Base-by-base conservation (phyloP, 495 filamentous ascomycete species). In the Annulohypoxylon bovei region DNA sequence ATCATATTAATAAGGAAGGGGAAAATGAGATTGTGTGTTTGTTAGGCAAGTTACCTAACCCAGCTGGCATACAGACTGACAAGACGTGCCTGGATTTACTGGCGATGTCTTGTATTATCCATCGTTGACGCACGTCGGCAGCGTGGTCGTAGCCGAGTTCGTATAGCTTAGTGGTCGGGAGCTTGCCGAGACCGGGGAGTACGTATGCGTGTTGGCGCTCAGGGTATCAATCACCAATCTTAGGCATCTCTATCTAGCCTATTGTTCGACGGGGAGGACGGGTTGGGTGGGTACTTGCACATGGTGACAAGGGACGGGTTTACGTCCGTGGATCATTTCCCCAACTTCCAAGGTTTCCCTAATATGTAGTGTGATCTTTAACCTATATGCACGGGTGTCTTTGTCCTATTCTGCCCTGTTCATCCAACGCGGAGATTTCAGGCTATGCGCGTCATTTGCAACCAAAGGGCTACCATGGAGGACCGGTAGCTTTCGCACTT, bases 401-500 rank as follows among this genome's bases (percentile, higher is more conserved):
- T 16, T 14, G 6, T 18, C 20, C 11, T n/a, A 27, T 28, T 12
- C 11, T 47, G 44, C 23, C 8, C 8, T 16, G 8, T 1, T 49
- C 2, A 12, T 27, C 42, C 33, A 22, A 55, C 58, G 63, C 46
- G 37, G 46, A 60, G 27, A 63, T 64, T 50, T 72, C 64, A 72
- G 69, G 18, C 69, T 72, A 72, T 72, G 69, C 59, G 69, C 63
- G 64, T 71, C 68, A 66, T 66, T 50, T 53, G 22, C 40, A 49
- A 42, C 49, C 46, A 18, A 39, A 23, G 39, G 18, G 12, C 16
- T 39, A 22, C 40, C 35, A 44, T 59, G 47, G 12, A 47, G 7
- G n/a, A n/a, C n/a, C n/a, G n/a, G n/a, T n/a, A 47, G 39, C 37
- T 27, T 39, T 57, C 28, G 56, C 53, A 22, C 14, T 14, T 55